Percentiles rank a stretch among this genome's conserved stretches.
These are phyloP conservation scores for Globisporangium emineosum DNA, from an alignment of 352 stramenopile species.

Conservation along the genomic window DNA sequence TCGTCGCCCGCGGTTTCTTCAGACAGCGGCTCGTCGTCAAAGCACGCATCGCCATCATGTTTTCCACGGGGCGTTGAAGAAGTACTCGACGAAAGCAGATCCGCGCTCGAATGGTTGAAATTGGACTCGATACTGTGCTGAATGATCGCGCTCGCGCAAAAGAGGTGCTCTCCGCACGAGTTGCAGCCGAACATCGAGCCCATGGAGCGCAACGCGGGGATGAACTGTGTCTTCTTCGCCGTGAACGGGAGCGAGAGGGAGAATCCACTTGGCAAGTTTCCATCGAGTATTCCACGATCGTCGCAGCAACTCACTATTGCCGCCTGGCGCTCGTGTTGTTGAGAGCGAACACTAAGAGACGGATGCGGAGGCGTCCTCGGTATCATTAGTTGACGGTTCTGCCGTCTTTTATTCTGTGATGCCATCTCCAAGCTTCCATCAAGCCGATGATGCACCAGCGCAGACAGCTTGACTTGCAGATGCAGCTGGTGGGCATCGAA, in stretches of 20 bases:
- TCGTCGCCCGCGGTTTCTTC: background rate
- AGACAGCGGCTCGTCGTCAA: conserved; percentile 1
- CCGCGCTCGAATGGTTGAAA: conserved; percentile 2
- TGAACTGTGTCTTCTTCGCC: conserved; percentile 37
- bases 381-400: conserved; percentile 14
- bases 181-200: conserved; percentile 65
- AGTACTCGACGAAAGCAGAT: background rate
- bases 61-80: background rate
- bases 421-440: conserved; percentile 26
- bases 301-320: conserved; percentile 27
- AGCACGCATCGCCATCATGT: background rate
- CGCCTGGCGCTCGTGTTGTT: conserved; percentile 4
- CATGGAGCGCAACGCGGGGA: conserved; percentile 72
- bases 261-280: conserved; percentile 51
- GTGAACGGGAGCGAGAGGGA: conserved; percentile 36
- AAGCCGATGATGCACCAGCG: conserved; percentile 35
- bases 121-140: conserved; percentile 14
- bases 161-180: conserved; percentile 52
- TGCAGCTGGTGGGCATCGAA: conserved; percentile 78
- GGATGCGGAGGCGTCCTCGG: conserved; percentile 18
- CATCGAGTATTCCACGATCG: conserved; percentile 60
- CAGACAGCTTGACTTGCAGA: conserved; percentile 36
- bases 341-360: conserved; percentile 21
- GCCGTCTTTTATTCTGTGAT: conserved; percentile 20
- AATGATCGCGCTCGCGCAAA: conserved; percentile 62